Evolutionary conservation across 768 basidiomycete species (phyloP), one percentile per base, ranked within the genome.

Genomic region (Phlegmacium glaucopus): DNA sequence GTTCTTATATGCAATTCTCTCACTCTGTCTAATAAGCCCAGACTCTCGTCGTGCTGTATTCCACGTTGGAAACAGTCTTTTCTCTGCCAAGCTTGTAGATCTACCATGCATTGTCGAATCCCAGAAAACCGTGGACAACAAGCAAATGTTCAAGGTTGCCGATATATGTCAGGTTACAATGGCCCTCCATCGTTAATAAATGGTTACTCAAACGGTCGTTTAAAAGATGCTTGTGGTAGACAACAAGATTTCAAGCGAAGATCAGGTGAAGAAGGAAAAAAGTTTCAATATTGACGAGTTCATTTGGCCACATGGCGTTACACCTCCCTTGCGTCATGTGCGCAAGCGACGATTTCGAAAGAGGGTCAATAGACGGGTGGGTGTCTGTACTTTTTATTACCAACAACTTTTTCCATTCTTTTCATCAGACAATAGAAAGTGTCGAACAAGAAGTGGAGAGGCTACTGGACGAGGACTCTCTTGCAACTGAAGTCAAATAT

Each of bases 131-230:
- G 67, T 95, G 42, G 96, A 98, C 67, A 89, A 85, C 63, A 93
- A 94, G 64, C 93, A 96, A 61, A 87, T 96, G 82, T 96, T 98
- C 76, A 99, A 99, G 67, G 90, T 94, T 6, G 94, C 94, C 32
- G 96, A 99, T 63, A 95, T 99, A 69, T 95, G 90, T 71, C 94
- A 96, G 81, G 92, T 93, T 57, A 57, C 57, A 53, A 48, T 42
- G 29, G 40, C 51, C 47, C 57, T 34, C 45, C 45, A 16, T 40
- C 39, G 41, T 30, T 17, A 32, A 3, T 30, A 39, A 39, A 42
- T 47, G 27, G 48, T 65, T 50, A 59, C 34, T 18, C 50, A 22
- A 45, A 36, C 51, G 30, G n/a, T 42, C 13, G 26, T 48, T 39
- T 28, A 16, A 36, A 48, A 96, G 92, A 97, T 97, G 94, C 79